These are phyloP conservation scores for Puccinia hordei DNA, from an alignment of 1,284 basidiomycete genomes.

Conservation along the genomic window DNA sequence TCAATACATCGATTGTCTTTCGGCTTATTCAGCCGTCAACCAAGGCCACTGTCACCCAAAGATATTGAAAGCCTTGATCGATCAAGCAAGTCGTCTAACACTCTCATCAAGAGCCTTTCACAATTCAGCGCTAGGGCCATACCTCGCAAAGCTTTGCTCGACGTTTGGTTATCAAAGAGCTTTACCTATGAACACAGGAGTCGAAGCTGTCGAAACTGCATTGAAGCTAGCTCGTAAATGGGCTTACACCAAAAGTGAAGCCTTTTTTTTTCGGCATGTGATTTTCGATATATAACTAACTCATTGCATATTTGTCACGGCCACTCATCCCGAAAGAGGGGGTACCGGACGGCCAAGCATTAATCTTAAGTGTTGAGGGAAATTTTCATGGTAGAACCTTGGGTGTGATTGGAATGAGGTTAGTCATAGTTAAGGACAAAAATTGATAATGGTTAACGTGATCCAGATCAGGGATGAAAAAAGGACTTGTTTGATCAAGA, in stretches of 20 bases:
- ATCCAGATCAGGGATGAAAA: neutral
- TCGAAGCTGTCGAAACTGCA: slow-evolving; percentile 92
- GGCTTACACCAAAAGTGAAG: slow-evolving; percentile 56
- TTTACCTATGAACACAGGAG: slow-evolving; percentile 99
- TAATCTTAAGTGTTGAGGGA: slow-evolving; percentile 81
- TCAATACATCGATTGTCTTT: slow-evolving; percentile 72
- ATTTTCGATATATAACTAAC: neutral
- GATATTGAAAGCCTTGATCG: slow-evolving; percentile 77
- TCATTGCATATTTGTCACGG: neutral
- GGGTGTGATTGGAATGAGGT: slow-evolving; percentile 74
- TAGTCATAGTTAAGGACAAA: neutral
- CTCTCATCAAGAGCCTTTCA: slow-evolving; percentile 96
- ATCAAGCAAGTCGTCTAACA: slow-evolving; percentile 86
- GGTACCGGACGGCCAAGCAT: slow-evolving; percentile 77
- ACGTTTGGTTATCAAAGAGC: slow-evolving; percentile 92
- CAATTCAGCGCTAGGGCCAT: slow-evolving; percentile 84
- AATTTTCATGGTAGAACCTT: slow-evolving; percentile 97
- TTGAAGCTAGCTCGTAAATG: slow-evolving; percentile 62
- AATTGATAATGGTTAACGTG: neutral
- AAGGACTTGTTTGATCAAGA: neutral
- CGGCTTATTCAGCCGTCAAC: slow-evolving; percentile 84
- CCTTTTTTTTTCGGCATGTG: neutral
- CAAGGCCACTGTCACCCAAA: slow-evolving; percentile 92
- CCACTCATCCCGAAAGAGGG: slow-evolving; percentile 65
- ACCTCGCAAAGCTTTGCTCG: slow-evolving; percentile 80